Base-by-base conservation (phyloP, 352 stramenopile genomes). In the Globisporangium nodosum region DNA sequence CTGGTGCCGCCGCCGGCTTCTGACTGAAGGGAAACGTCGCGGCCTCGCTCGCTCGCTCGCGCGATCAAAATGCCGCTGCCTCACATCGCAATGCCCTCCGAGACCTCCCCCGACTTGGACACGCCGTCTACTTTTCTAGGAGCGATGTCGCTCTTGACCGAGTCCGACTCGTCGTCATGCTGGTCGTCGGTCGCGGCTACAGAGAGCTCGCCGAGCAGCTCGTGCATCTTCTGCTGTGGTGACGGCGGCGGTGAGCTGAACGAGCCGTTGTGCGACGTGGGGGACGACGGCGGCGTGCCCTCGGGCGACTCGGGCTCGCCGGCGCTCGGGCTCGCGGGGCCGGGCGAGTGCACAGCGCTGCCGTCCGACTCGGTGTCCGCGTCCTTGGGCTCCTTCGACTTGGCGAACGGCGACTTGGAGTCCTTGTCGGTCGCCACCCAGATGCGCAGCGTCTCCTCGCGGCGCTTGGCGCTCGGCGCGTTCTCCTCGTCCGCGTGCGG, bases 351-450 rank as follows among this genome's bases (percentile, higher is more conserved):
- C 75, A 70, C 4, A 69, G 87, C 59, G 74, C 45, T 49, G 45
- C 50, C 63, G 52, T 88, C 74, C 43, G 78, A 86, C 61, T 89
- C 81, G 5, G 78, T 90, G 61, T 85, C 79, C 21, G 73, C 72
- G 56, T 89, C 82, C 52, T 78, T 79, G 5, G 72, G 63, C 20
- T 73, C 68, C 53, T 81, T 81, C 21, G 55, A 3, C 3, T 60
- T 67, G 15, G 60, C 56, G 55, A 92, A 94, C 3, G 85, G 85
- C 27, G 85, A 94, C 66, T 92, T 92, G 58, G 81, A 84, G 52
- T 92, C 83, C 63, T 92, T 92, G 66, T 92, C 85, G 0, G 85
- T 94, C 7, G 83, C 81, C 24, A 94, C 81, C 85, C 85, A 94
- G 62, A 94, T 92, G 53, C 85, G 82, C 49, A 94, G 76, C 43